Conservation (phyloP, 2,329 filamentous ascomycete species). For the Neobulgaria alba region DNA sequence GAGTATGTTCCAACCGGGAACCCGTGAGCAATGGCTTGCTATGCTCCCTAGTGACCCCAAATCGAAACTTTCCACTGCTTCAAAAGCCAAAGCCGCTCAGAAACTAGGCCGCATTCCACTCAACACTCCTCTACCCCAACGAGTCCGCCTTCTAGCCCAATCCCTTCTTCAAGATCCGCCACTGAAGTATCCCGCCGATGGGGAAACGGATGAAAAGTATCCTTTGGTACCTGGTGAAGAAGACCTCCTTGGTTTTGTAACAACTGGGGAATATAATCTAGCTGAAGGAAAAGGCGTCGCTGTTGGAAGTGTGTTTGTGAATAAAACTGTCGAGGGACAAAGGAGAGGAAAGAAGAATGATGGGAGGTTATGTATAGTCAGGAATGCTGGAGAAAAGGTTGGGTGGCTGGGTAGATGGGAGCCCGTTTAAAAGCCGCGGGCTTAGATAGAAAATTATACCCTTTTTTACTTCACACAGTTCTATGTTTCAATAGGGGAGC, state of each 20-base stretch:
- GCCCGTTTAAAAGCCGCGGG: slow-evolving; percentile 13
- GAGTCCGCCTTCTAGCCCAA: slow-evolving; percentile 36
- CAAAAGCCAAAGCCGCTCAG: slow-evolving; percentile 16
- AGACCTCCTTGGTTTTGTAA: slow-evolving; percentile 85
- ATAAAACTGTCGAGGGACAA: slow-evolving; percentile 42
- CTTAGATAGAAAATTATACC: neutral
- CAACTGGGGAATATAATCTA: slow-evolving; percentile 75
- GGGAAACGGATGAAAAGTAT: slow-evolving; percentile 35
- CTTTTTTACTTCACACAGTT: neutral
- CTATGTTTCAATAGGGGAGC: neutral
- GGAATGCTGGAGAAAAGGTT: slow-evolving; percentile 69
- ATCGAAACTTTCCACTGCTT: slow-evolving; percentile 20
- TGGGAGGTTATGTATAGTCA: slow-evolving; percentile 63
- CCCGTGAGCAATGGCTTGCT: slow-evolving; percentile 60
- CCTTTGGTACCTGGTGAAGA: slow-evolving; percentile 62
- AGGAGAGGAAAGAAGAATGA: slow-evolving; percentile 27
- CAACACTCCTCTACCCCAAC: slow-evolving; percentile 25
- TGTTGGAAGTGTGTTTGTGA: slow-evolving; percentile 60
- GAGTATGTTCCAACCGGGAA: neutral
- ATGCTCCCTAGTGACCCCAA: slow-evolving; percentile 32
- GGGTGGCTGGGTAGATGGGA: slow-evolving; percentile 79
- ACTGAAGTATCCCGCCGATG: slow-evolving; percentile 30
- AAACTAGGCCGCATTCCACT: slow-evolving; percentile 19
- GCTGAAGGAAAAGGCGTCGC: slow-evolving; percentile 66
- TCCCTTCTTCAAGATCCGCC: slow-evolving; percentile 39